Base-by-base conservation (phyloP, 495 filamentous ascomycete genomes). In the Lentithecium fluviatile region DNA sequence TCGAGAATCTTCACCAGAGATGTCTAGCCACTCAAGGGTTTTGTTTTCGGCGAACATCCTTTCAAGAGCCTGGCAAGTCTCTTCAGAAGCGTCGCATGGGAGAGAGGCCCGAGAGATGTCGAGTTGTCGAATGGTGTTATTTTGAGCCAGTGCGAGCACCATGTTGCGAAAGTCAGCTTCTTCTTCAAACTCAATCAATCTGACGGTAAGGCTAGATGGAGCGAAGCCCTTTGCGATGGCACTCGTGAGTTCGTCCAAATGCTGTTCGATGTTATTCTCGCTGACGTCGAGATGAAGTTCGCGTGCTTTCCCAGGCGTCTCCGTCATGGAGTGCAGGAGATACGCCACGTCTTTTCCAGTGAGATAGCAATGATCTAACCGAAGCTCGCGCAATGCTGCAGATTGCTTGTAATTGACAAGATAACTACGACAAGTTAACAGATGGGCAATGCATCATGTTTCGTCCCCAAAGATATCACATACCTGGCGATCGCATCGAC, bases 101-200 rank as follows among this genome's bases (percentile, higher is more conserved):
- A 96, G 82, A 1, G 91, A 90, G 17, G 88, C 89, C 59, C 92
- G 90, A 8, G 89, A 91, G 55, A 98, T 85, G 73, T 95, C 91
- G n/a, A 98, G 76, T 53, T 83, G 86, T 37, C 79, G 77, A 54
- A 96, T 82, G 6, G 89, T 85, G 23, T 77, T 86, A 62, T 96
- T 95, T 21, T 77, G 73, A 1, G 84, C 81, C 49, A 97, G 72
- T 1, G 94, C 88, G 47, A 81, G 75, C 12, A 94, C 75, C 36
- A 98, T 77, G 46, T 85, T 75, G 48, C 87, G 82, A 70, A 94
- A 97, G 62, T 85, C 83, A 11, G 79, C 75, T 69, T 95, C 90
- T 60, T 87, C 82, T 55, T 85, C 79, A 70, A 89, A 96, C 67
- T 96, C 91, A 23, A 97, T 82, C 83, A 93, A 88, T 56, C 88